These are phyloP conservation scores for Penicillium nucicola DNA, from an alignment of 495 filamentous ascomycete genomes.

Conservation along the genomic window DNA sequence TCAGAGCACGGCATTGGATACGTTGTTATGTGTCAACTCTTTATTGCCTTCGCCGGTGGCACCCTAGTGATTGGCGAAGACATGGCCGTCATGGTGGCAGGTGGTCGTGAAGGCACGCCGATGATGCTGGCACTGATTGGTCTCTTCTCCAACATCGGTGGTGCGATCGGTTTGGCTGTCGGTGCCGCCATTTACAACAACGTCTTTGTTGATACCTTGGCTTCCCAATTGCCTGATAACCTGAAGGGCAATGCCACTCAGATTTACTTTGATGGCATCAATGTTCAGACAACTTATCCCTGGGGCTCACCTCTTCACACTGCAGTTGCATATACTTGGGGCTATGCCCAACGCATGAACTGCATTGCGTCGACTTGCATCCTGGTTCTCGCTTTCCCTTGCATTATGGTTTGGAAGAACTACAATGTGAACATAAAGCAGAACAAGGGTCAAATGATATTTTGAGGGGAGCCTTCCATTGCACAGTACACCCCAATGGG, in stretches of 20 bases:
- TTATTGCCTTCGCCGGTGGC: slow-evolving; percentile 69
- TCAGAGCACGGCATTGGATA: slow-evolving; percentile 57
- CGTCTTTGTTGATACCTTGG: slow-evolving; percentile 56
- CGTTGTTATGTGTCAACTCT: slow-evolving; percentile 75
- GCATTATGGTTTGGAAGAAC: slow-evolving; percentile 42
- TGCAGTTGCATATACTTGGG: slow-evolving; percentile 59
- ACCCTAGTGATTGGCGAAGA: slow-evolving; percentile 65
- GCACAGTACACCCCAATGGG: background rate
- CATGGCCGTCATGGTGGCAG: slow-evolving; percentile 71
- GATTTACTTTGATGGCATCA: slow-evolving; percentile 44
- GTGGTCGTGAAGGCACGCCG: slow-evolving; percentile 60
- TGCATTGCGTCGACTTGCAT: slow-evolving; percentile 52
- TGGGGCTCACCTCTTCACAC: slow-evolving; percentile 49
- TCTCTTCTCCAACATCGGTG: slow-evolving; percentile 65
- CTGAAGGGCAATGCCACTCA: slow-evolving; percentile 47
- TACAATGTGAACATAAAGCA: slow-evolving; percentile 44
- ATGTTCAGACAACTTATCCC: slow-evolving; percentile 50
- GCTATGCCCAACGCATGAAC: slow-evolving; percentile 51
- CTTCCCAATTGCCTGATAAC: slow-evolving; percentile 32
- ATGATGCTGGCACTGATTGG: slow-evolving; percentile 65
- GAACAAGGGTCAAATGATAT: slow-evolving; percentile 43
- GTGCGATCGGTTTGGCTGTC: slow-evolving; percentile 64
- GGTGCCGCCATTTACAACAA: slow-evolving; percentile 68
- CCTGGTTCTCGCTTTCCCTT: slow-evolving; percentile 35
- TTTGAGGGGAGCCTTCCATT: background rate